Base-by-base conservation (phyloP, 1,139 yeast species). In the Taphrina wiesneri region DNA sequence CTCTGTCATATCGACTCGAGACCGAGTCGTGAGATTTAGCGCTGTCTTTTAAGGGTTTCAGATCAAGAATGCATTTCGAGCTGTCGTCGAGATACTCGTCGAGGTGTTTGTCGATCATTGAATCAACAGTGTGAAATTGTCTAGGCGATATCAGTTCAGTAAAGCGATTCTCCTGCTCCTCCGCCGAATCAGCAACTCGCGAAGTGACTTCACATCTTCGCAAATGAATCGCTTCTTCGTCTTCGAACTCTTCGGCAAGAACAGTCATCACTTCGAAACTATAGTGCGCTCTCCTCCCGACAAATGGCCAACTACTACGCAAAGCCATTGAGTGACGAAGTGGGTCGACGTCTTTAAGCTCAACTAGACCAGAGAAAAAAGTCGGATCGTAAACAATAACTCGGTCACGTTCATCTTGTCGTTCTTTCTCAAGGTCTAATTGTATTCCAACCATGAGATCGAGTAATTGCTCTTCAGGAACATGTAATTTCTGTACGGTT, bases 391-490 rank as follows among this genome's bases (percentile, higher is more conserved):
- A 52, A n/a, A 52, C 23, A 34, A 32, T 34, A 19, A 34, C 56
- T n/a, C 45, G 9, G 6, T 19, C 30, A 13, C 30, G 28, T 25
- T 52, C 56, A 3, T 23, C 5, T 52, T 52, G 56, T 32, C 56
- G 41, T 30, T 15, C 56, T n/a, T 34, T 11, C 30, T 52, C 56
- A 28, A 32, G 28, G 4, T 34, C 25, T 17, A 52, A 15, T 2
- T 52, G 56, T 52, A 52, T 32, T 13, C 56, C 28, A 23, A 52
- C 56, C 56, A 52, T 52, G 39, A 52, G 30, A 26, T 49, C 54
- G 11, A 52, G 23, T 26, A 52, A 52, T 9, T 17, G 26, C 11
- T 52, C 56, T 11, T 52, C 56, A 6, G 28, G 26, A 19, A 49
- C 54, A 23, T n/a, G 28, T 7, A 49, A 19, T 23, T 49, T 49